Conservation (phyloP, 192 early-diverging fungal species). For the Umbelopsis isabellina region DNA sequence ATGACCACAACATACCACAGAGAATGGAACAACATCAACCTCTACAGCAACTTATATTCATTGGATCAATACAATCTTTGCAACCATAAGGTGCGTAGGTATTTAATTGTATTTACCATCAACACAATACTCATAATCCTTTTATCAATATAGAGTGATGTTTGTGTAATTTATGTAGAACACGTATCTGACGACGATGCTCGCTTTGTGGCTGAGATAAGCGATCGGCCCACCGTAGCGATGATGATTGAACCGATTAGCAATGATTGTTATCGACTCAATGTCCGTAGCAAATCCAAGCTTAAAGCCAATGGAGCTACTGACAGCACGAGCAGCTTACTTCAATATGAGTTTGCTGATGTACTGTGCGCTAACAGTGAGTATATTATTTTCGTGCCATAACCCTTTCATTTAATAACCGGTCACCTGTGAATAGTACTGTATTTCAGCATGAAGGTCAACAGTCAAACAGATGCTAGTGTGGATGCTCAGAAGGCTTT, state of each 20-base stretch:
- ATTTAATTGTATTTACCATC: neutral
- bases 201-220: neutral
- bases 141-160: neutral
- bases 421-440: neutral
- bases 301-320: neutral
- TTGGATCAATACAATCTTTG: slow-evolving; percentile 1
- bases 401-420: too few relatives aligned
- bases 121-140: neutral
- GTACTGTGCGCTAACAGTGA: neutral
- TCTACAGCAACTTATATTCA: slow-evolving; percentile 11
- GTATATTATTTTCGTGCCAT: neutral
- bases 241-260: slow-evolving; percentile 1
- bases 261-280: slow-evolving; percentile 1
- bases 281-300: slow-evolving; percentile 1
- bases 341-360: neutral
- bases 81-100: neutral
- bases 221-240: neutral
- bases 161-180: neutral
- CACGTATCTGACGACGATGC: neutral
- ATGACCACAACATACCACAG: neutral
- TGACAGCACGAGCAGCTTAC: neutral
- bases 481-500: neutral
- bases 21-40: neutral
- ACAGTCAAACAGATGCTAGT: neutral
- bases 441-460: slow-evolving; percentile 3